These are phyloP conservation scores for Fusarium sp. DNA, from an alignment of 2,329 filamentous ascomycete species.

Conservation along the genomic window DNA sequence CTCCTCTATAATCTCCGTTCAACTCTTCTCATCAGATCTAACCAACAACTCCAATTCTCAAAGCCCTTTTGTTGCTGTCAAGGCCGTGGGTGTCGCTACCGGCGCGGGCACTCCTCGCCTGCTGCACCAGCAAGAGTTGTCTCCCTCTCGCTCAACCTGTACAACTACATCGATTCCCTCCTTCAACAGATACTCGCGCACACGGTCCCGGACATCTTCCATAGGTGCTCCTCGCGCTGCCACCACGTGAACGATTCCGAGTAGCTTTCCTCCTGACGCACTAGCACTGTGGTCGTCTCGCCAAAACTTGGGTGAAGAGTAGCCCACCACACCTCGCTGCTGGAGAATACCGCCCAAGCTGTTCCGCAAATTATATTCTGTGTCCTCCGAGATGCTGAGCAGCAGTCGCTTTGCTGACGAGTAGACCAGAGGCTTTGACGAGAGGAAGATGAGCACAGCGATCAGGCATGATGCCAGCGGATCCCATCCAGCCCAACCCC, in stretches of 20 bases:
- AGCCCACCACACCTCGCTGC: slow-evolving; percentile 85
- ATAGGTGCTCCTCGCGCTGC: slow-evolving; percentile 78
- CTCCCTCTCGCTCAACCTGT: slow-evolving; percentile 88
- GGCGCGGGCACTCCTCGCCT: slow-evolving; percentile 46
- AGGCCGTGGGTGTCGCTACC: slow-evolving; percentile 46
- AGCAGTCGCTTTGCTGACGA: slow-evolving; percentile 86
- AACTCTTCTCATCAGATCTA: slow-evolving; percentile 9
- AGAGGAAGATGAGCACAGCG: slow-evolving; percentile 91
- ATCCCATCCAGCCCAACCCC: slow-evolving; percentile 94
- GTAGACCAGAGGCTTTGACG: slow-evolving; percentile 87
- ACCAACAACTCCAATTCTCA: slow-evolving; percentile 38
- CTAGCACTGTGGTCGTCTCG: slow-evolving; percentile 74
- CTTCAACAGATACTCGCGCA: slow-evolving; percentile 75
- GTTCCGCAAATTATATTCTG: slow-evolving; percentile 90
- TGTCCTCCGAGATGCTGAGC: slow-evolving; percentile 84
- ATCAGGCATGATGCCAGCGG: slow-evolving; percentile 95
- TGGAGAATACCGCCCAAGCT: slow-evolving; percentile 85
- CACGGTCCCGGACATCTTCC: slow-evolving; percentile 86
- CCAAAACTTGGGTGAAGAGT: slow-evolving; percentile 93
- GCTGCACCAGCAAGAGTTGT: slow-evolving; percentile 71
- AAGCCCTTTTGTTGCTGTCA: slow-evolving; percentile 48
- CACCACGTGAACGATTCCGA: slow-evolving; percentile 89
- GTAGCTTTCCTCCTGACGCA: slow-evolving; percentile 65
- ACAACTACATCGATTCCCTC: slow-evolving; percentile 85
- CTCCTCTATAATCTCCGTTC: slow-evolving; percentile 9